Evolutionary conservation across 2,329 filamentous ascomycete species (phyloP).

Genomic region (Cladophialophora bantiana): DNA sequence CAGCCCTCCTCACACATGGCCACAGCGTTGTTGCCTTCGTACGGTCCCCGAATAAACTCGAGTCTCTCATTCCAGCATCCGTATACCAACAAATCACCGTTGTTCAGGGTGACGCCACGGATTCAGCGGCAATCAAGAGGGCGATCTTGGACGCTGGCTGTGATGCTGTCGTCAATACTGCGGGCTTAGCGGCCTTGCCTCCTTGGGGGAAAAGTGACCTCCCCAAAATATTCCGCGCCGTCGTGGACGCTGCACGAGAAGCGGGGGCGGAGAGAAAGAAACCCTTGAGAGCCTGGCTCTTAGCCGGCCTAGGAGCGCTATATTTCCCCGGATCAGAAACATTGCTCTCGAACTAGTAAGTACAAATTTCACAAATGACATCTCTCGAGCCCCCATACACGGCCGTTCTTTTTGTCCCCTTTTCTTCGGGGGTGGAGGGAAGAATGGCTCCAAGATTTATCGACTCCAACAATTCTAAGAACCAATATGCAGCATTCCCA

Average conservation of each 20-base stretch:
- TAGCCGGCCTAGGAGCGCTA: conserved; percentile 47
- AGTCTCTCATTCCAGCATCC: conserved; percentile 45
- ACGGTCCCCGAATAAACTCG: conserved; percentile 50
- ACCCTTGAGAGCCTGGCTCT: conserved; percentile 51
- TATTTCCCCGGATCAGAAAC: conserved; percentile 47
- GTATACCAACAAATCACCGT: conserved; percentile 46
- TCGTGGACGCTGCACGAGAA: conserved; percentile 45
- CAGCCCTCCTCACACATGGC: conserved; percentile 45
- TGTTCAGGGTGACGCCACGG: conserved; percentile 50
- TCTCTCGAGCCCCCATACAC: too few relatives aligned
- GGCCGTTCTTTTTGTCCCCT: too few relatives aligned
- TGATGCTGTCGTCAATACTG: conserved; percentile 51
- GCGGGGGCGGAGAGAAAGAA: conserved; percentile 46
- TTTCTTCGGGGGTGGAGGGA: too few relatives aligned
- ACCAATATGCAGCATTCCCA: conserved; percentile 43
- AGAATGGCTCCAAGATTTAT: neutral
- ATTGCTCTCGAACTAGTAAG: conserved; percentile 47
- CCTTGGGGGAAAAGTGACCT: conserved; percentile 49
- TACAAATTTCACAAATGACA: conserved; percentile 10
- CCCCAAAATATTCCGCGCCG: conserved; percentile 48
- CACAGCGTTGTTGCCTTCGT: conserved; percentile 52
- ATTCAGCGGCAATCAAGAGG: conserved; percentile 45
- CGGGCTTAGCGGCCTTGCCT: conserved; percentile 48
- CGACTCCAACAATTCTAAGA: conserved; percentile 32
- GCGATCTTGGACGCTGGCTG: conserved; percentile 49